Evolutionary conservation across 1,284 basidiomycete species (phyloP), one percentile per base, ranked within the genome.

Genomic region (Ceratobasidium sp.): DNA sequence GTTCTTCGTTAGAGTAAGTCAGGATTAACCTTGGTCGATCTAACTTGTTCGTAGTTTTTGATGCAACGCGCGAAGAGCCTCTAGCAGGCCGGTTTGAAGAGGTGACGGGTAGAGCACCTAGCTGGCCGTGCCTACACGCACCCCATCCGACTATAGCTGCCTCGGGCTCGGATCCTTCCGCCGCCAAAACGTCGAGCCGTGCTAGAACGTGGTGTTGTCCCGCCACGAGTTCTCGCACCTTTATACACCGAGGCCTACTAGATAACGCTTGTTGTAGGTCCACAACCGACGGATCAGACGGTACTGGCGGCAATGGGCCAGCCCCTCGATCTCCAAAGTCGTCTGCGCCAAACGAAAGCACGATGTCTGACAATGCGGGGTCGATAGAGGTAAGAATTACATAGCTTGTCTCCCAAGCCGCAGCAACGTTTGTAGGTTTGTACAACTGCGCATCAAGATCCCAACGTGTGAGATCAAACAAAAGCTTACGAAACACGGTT

Each of bases 321-420:
- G 88, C 82, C 0, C 94, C 95, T 46, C 95, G 87, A 82, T 93
- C 92, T 3, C 94, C 94, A 82, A 92, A 96, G 83, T 96, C 95
- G 83, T 96, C 89, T 0, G 91, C 89, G 0, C 96, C 96, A 86
- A 94, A 90, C 0, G 94, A 91, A 40, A 97, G 82, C n/a, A 96
- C 81, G 1, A 92, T 82, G 81, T 96, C 94, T 52, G 85, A 83
- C 62, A 52, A 33, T 6, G 82, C 26, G 12, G 56, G 62, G 1
- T 77, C 44, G 26, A n/a, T 85, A 10, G 83, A 80, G 57, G 81
- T 85, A 4, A 92, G 82, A 7, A 90, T 91, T 54, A 95, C 85
- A 82, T 93, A 95, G 67, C 90, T 91, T 7, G 94, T 94, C 83
- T 96, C 93, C 95, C 95, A 97, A 38, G 90, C 89, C 0, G 92